Evolutionary conservation across 257 asterid species (phyloP), one percentile per base, ranked within the genome.

Genomic region (Solanum infundibuliforme): DNA sequence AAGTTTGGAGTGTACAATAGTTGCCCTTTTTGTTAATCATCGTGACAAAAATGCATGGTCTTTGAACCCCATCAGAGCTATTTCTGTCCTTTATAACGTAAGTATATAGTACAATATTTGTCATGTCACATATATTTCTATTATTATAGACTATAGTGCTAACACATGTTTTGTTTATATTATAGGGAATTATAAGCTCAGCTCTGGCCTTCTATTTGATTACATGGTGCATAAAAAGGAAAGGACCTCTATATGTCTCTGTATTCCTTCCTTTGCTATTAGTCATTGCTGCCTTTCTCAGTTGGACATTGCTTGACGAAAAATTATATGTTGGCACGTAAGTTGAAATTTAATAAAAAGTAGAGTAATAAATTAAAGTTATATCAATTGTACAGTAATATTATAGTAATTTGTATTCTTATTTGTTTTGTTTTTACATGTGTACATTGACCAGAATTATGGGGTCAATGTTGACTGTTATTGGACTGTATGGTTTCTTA

Each of bases 191-290:
- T 21, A 89, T 96, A 87, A 95, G 96, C 88, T 92, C 98, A 1
- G 98, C 98, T 12, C 83, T 95, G 3, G 94, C 94, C 55, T 92
- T 93, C 65, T 92, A 95, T 91, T 87, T 95, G 11, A 92, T 93
- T 93, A 48, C 98, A 12, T 95, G 96, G 95, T 95, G 98, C 60
- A 90, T 95, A 14, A 93, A 91, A 86, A 95, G 91, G 89, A 95
- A 93, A 91, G 98, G 98, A 14, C 98, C 98, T 35, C 89, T 95
- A 2, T 95, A 95, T 18, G 98, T 95, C 16, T 94, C 98, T 2
- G 94, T 97, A 48, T 97, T 95, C 90, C 94, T 94, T 87, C 98
- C 99, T 0, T 89, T 95, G 93, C 88, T 94, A n/a, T 96, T 97
- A 1, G 96, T 97, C 31, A 91, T 97, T 36, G 96, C 95, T 85